These are phyloP conservation scores for Polygonum aviculare DNA, from an alignment of 148 eudicot species.

Conservation along the genomic window DNA sequence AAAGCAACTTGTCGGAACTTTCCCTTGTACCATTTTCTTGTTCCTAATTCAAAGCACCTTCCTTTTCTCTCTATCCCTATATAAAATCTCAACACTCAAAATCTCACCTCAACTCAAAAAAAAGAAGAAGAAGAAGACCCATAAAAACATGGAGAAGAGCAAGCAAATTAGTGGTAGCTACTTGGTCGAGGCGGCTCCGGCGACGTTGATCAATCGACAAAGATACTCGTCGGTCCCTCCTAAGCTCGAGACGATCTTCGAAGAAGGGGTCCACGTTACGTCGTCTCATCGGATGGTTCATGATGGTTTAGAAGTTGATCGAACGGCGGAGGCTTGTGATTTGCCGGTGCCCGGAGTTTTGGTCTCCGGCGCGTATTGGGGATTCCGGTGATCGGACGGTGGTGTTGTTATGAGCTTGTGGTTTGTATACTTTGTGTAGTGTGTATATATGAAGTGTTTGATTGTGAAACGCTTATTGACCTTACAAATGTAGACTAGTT, in stretches of 20 bases:
- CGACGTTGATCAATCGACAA: background rate
- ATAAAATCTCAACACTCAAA: background rate
- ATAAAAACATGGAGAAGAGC: background rate
- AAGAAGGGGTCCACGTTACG: background rate
- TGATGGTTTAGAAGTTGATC: background rate
- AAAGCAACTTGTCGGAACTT: background rate
- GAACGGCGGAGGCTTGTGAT: background rate
- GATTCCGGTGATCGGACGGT: background rate
- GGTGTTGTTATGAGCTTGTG: background rate
- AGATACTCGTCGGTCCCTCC: background rate
- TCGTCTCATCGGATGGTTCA: background rate
- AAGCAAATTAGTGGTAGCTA: background rate
- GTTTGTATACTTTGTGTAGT: background rate
- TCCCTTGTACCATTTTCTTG: background rate
- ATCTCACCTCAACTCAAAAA: background rate
- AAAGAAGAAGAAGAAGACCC: background rate
- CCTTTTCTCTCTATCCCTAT: background rate
- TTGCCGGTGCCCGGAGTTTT: background rate
- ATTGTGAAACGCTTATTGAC: background rate
- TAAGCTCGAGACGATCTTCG: conserved; percentile 14
- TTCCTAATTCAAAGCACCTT: conserved; percentile 7
- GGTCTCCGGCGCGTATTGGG: background rate
- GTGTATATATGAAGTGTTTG: background rate
- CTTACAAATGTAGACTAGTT: too few species aligned
- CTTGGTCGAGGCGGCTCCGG: conserved; percentile 11